Percentiles rank a stretch among this genome's conserved stretches.
Evolutionary conservation across 345 rosid genomes (phyloP).

Genomic region (Kernera saxatilis): DNA sequence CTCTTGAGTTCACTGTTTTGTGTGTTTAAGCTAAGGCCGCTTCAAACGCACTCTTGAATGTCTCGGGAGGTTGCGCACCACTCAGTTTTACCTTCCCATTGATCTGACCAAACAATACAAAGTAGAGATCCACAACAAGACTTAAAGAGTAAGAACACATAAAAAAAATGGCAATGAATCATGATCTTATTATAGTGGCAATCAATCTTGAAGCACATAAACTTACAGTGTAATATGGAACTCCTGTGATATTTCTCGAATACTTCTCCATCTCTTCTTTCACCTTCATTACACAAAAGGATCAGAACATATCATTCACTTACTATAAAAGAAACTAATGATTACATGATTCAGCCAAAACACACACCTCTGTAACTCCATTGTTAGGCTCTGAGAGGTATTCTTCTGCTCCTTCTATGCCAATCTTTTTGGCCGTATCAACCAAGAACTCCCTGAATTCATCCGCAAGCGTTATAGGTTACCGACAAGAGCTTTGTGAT

Average conservation of each 20-base stretch:
- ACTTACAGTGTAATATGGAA: conserved; percentile 74
- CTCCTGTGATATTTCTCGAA: conserved; percentile 58
- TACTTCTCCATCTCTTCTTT: conserved; percentile 59
- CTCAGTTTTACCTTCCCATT: conserved; percentile 69
- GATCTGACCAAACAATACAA: conserved; percentile 45
- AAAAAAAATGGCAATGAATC: too few species aligned
- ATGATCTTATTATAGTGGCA: not conserved
- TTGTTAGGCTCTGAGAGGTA: conserved; percentile 71
- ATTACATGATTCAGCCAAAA: not conserved
- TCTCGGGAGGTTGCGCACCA: conserved; percentile 79
- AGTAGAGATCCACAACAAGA: not conserved
- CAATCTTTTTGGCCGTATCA: conserved; percentile 67
- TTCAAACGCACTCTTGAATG: conserved; percentile 59
- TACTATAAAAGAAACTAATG: not conserved
- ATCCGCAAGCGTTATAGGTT: not conserved
- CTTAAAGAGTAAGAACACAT: not conserved
- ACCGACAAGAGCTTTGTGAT: not conserved
- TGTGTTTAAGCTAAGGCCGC: conserved; percentile 34
- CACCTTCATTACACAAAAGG: conserved; percentile 40
- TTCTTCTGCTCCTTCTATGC: conserved; percentile 74
- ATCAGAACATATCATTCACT: not conserved
- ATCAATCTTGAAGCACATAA: not conserved
- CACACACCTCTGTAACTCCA: conserved; percentile 47
- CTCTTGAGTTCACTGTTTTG: not conserved
- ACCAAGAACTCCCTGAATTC: conserved; percentile 66